These are phyloP conservation scores for Phellinidium pouzarii DNA, from an alignment of 1,284 basidiomycete species.

Conservation along the genomic window DNA sequence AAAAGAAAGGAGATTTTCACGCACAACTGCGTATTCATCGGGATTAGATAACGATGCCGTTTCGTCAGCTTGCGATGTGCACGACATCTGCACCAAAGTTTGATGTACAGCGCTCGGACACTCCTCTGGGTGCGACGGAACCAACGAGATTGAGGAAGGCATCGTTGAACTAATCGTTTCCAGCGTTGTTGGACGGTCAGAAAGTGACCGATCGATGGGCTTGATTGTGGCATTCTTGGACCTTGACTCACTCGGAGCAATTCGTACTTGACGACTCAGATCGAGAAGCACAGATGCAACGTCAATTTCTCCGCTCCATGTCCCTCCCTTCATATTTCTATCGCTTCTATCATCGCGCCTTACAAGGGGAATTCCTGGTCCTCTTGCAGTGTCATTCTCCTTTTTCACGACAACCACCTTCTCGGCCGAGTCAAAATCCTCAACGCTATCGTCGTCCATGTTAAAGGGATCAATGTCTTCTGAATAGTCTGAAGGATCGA, in stretches of 20 bases:
- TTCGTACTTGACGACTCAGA: constrained; percentile 14
- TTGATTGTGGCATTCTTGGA: constrained; percentile 4
- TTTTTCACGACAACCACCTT: not conserved
- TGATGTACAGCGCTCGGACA: too few species aligned
- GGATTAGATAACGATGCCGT: not conserved
- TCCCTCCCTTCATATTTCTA: not conserved
- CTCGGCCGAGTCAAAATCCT: not conserved
- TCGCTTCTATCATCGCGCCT: not conserved
- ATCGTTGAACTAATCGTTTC: not conserved
- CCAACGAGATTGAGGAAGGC: not conserved
- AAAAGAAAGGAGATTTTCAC: not conserved
- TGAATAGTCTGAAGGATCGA: constrained; percentile 16
- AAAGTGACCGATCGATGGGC: not conserved
- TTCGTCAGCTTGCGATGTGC: too few species aligned
- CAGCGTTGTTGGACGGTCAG: not conserved
- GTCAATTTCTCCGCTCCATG: constrained; percentile 14
- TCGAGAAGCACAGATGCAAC: constrained; percentile 18
- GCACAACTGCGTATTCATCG: not conserved
- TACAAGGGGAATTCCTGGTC: not conserved
- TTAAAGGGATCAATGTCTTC: constrained; percentile 14
- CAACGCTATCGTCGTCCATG: constrained; percentile 3
- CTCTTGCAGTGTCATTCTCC: not conserved
- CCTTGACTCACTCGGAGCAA: constrained; percentile 7
- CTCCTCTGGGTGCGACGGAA: not conserved
- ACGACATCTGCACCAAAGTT: too few species aligned